phyloP scores from a whole-genome alignment of 371 early-diverging fungal genomes.

The Mortierella sp. region DNA sequence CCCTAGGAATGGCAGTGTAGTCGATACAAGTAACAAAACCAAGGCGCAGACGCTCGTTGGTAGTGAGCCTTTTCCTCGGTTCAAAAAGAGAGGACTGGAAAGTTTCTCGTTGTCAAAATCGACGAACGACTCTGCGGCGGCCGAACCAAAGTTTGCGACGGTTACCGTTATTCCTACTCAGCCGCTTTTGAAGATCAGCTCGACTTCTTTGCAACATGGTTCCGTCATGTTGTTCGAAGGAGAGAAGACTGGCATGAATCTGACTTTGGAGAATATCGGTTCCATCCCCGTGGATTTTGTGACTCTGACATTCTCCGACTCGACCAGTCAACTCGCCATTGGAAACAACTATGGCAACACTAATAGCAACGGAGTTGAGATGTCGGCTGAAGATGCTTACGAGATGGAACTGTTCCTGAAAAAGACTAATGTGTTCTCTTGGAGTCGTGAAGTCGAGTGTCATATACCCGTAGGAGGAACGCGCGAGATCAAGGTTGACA shows the following conservation, averaged over 20 bases:
- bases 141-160: constrained; percentile 59
- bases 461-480: constrained; percentile 69
- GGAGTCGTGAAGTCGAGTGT: constrained; percentile 64
- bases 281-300: constrained; percentile 77
- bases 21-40: constrained; percentile 2
- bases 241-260: constrained; percentile 72
- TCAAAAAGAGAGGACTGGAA: constrained; percentile 51
- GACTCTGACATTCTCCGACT: constrained; percentile 76
- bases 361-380: constrained; percentile 58
- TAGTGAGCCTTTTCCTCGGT: constrained; percentile 28
- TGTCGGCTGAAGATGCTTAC: constrained; percentile 78
- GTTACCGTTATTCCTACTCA: constrained; percentile 76
- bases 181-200: constrained; percentile 74
- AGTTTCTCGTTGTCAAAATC: constrained; percentile 33
- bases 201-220: constrained; percentile 69
- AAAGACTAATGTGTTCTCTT: constrained; percentile 74
- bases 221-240: constrained; percentile 88
- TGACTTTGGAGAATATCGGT: constrained; percentile 83
- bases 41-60: not conserved
- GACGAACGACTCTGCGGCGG: not conserved
- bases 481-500: constrained; percentile 70
- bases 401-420: constrained; percentile 80
- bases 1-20: constrained; percentile 19
- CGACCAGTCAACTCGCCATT: constrained; percentile 55
- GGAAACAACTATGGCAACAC: constrained; percentile 54